Evolutionary conservation across 2,329 filamentous ascomycete species (phyloP).

Genomic region (Fusarium luffae): DNA sequence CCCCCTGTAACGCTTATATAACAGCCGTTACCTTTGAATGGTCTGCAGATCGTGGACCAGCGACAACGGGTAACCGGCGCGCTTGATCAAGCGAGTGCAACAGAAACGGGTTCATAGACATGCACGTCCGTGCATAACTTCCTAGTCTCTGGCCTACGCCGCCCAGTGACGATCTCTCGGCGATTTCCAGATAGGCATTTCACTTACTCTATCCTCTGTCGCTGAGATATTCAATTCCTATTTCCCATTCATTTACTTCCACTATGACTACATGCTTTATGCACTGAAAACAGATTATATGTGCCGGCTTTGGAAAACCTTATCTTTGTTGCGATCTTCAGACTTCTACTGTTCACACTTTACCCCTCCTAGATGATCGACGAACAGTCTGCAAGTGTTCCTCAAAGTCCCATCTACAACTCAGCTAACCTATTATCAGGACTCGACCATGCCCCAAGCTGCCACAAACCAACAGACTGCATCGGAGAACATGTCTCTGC

Average conservation of each 20-base stretch:
- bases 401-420: accelerated
- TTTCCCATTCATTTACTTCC: background rate
- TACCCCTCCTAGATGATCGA: background rate
- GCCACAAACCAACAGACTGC: background rate
- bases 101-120: background rate
- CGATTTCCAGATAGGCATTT: background rate
- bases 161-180: background rate
- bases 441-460: background rate
- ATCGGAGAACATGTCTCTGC: background rate
- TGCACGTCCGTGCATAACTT: background rate
- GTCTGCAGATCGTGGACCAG: background rate
- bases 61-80: background rate
- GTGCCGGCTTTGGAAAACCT: background rate
- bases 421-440: background rate
- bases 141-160: no score
- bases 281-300: background rate
- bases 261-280: background rate
- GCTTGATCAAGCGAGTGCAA: background rate
- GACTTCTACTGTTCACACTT: background rate
- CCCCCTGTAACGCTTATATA: background rate
- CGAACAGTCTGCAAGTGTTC: background rate
- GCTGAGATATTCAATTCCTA: accelerated
- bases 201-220: background rate
- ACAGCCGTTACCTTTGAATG: background rate
- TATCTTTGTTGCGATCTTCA: background rate